A percentile compares a stretch with the other conserved stretches of the same genome.
Conservation (phyloP, 176 grass and related monocot genomes). For the Ensete glaucum region DNA sequence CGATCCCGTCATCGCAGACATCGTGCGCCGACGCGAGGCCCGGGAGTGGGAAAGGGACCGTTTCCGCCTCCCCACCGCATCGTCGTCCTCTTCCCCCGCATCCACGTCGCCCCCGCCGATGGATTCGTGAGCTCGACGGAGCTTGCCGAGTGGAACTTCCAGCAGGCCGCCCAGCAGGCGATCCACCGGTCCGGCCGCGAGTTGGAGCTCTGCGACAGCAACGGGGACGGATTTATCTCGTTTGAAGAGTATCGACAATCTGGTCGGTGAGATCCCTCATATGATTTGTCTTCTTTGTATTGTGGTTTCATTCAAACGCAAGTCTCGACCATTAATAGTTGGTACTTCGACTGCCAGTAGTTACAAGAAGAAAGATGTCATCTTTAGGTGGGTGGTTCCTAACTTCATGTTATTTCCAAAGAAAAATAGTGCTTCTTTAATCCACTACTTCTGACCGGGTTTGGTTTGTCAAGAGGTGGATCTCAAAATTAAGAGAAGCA, state of each 20-base stretch:
- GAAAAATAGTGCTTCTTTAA: no score
- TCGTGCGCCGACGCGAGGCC: constrained; percentile 66
- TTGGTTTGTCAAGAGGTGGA: background rate
- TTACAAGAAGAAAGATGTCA: background rate
- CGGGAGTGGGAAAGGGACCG: constrained; percentile 72
- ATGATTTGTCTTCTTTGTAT: background rate
- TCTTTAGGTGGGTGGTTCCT: background rate
- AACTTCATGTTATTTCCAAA: background rate
- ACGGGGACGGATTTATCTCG: constrained; percentile 54
- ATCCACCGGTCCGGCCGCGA: constrained; percentile 55
- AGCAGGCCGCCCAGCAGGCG: constrained; percentile 44
- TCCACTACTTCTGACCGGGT: no score
- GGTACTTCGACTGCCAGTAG: background rate
- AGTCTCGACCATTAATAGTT: background rate
- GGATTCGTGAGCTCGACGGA: constrained; percentile 58
- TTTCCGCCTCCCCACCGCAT: constrained; percentile 55
- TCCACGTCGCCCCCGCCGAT: constrained; percentile 52
- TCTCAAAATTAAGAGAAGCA: background rate
- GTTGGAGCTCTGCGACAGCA: constrained; percentile 76
- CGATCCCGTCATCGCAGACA: constrained; percentile 60
- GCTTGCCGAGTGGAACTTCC: constrained; percentile 57
- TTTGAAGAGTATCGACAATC: constrained; percentile 27
- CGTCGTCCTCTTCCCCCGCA: constrained; percentile 55
- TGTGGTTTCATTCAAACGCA: background rate
- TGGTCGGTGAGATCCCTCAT: constrained; percentile 1